These are phyloP conservation scores for Cornus controversa DNA, from an alignment of 148 eudicot species.

Conservation along the genomic window DNA sequence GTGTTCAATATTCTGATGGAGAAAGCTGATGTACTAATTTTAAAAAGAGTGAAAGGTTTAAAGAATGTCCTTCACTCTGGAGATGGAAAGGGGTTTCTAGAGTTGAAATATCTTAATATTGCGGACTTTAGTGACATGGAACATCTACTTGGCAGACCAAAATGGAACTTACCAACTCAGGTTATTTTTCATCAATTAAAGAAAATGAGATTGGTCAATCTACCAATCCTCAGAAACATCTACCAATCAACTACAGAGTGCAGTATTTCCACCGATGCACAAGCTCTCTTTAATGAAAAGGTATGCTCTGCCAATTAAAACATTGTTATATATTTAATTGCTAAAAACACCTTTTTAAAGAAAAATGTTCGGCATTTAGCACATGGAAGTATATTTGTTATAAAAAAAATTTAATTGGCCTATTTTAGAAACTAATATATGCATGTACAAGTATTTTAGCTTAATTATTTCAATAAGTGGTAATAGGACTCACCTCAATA, in stretches of 20 bases:
- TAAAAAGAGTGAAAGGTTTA: neutral
- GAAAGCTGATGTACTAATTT: neutral
- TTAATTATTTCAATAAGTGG: too few relatives aligned
- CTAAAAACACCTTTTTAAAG: too few relatives aligned
- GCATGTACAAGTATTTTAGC: too few relatives aligned
- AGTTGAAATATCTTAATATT: neutral
- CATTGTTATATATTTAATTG: too few relatives aligned
- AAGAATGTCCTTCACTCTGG: neutral
- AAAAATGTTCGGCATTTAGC: too few relatives aligned
- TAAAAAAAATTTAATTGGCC: too few relatives aligned
- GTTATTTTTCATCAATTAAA: neutral
- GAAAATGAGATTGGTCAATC: accelerated
- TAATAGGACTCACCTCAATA: too few relatives aligned
- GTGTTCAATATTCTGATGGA: neutral
- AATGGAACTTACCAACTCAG: neutral
- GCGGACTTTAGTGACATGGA: neutral
- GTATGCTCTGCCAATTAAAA: neutral
- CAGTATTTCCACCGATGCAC: neutral
- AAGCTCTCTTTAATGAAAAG: neutral
- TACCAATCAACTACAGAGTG: neutral
- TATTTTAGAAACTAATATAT: too few relatives aligned
- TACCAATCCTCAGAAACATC: neutral
- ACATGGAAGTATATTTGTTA: too few relatives aligned
- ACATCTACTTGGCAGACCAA: neutral
- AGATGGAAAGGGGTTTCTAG: neutral